Conservation (phyloP, 208 protist genomes). For the Strigomonas galati region DNA sequence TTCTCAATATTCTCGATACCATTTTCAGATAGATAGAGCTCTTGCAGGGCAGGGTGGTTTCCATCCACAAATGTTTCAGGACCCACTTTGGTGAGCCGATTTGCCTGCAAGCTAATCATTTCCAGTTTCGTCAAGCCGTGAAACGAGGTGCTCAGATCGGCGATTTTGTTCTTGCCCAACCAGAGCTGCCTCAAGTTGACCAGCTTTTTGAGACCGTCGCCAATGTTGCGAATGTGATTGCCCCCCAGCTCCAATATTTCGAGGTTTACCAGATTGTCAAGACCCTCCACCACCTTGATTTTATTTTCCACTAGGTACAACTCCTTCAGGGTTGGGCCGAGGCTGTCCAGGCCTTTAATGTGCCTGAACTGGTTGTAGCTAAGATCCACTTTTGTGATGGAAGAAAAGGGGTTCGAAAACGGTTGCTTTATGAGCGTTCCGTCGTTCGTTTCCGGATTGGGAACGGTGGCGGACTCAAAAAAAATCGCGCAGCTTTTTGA, state of each 20-base stretch:
- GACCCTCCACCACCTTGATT: slow-evolving; percentile 84
- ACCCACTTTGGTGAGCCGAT: slow-evolving; percentile 70
- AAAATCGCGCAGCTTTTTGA: slow-evolving; percentile 76
- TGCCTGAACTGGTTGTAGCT: slow-evolving; percentile 90
- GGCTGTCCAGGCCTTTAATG: slow-evolving; percentile 63
- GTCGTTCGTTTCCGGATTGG: slow-evolving; percentile 16
- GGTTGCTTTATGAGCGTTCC: slow-evolving; percentile 22
- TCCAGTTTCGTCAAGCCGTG: slow-evolving; percentile 49
- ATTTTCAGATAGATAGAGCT: slow-evolving; percentile 87
- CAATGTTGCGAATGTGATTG: slow-evolving; percentile 84
- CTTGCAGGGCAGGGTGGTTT: slow-evolving; percentile 49
- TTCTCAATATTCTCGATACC: slow-evolving; percentile 66
- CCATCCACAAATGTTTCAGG: slow-evolving; percentile 58
- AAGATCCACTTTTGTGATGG: slow-evolving; percentile 79
- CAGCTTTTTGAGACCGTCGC: slow-evolving; percentile 57
- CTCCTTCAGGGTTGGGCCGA: slow-evolving; percentile 71
- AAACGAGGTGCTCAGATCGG: slow-evolving; percentile 52
- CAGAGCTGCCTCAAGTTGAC: slow-evolving; percentile 76
- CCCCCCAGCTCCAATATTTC: slow-evolving; percentile 87
- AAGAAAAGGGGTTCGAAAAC: slow-evolving; percentile 35
- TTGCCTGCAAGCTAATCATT: slow-evolving; percentile 84
- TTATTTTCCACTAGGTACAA: slow-evolving; percentile 92
- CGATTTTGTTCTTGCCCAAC: slow-evolving; percentile 93
- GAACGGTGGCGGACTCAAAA: slow-evolving; percentile 48
- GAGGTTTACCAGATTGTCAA: slow-evolving; percentile 77